Percentiles rank a stretch among this genome's conserved stretches.
phyloP scores from a whole-genome alignment of 192 early-diverging fungal species.

The Chytriomyces sp. region DNA sequence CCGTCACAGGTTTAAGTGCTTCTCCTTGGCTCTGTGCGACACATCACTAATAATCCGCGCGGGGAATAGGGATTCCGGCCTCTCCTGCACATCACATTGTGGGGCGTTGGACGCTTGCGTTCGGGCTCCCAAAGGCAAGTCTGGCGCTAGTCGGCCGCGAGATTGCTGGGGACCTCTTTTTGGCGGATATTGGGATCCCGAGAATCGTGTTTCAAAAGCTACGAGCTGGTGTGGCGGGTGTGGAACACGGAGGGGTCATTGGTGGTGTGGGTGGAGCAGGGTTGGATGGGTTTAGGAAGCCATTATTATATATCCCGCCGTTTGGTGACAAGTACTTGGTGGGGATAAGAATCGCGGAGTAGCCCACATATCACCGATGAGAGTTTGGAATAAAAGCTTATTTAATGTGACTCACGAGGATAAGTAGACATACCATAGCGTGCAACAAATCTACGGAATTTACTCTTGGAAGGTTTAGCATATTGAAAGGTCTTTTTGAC shows the following conservation, averaged over 20 bases:
- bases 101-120: conserved; percentile 77
- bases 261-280: conserved; percentile 29
- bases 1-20: too few species aligned
- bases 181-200: conserved; percentile 79
- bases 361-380: too few species aligned
- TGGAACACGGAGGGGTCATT: too few species aligned
- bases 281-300: background rate
- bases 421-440: too few species aligned
- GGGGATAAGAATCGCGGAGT: conserved; percentile 34
- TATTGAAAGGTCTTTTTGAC: too few species aligned
- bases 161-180: conserved; percentile 70
- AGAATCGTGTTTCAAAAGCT: conserved; percentile 60
- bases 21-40: conserved; percentile 32
- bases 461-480: too few species aligned
- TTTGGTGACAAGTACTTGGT: conserved; percentile 54
- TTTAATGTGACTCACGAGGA: too few species aligned
- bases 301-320: conserved; percentile 40
- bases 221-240: conserved; percentile 32
- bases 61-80: conserved; percentile 52
- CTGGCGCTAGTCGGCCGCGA: conserved; percentile 51
- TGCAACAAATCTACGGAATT: too few species aligned
- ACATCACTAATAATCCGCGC: too few species aligned
- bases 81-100: conserved; percentile 57
- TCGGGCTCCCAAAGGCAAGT: conserved; percentile 72
- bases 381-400: too few species aligned